Evolutionary conservation across 148 eudicot species (phyloP).

Genomic region (Rheum nobile): DNA sequence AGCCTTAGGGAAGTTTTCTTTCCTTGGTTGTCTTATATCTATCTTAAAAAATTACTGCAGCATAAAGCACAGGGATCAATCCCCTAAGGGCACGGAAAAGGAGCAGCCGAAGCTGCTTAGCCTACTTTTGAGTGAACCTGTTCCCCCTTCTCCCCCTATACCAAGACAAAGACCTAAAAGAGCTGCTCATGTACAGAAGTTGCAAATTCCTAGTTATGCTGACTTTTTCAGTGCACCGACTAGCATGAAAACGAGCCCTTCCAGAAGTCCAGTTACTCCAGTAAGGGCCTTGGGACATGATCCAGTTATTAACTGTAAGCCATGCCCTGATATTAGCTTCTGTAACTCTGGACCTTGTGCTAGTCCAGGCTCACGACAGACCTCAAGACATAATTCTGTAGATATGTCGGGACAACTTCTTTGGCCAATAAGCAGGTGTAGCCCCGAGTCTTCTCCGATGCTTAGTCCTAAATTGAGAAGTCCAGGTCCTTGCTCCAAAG

Average conservation of each 20-base stretch:
- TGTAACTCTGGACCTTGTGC: slow-evolving; percentile 13
- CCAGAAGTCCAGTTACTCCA: slow-evolving; percentile 29
- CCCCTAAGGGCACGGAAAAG: slow-evolving; percentile 3
- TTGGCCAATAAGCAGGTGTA: slow-evolving; percentile 35
- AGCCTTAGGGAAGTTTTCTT: background rate
- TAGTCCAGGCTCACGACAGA: slow-evolving; percentile 28
- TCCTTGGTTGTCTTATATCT: background rate
- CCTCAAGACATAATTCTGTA: slow-evolving; percentile 26
- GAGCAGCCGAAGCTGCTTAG: slow-evolving; percentile 16
- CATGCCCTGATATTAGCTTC: slow-evolving; percentile 9
- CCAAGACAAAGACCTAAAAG: slow-evolving; percentile 11
- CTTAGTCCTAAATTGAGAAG: slow-evolving; percentile 34
- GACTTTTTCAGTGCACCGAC: slow-evolving; percentile 25
- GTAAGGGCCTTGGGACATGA: slow-evolving; percentile 13
- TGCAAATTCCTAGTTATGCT: slow-evolving; percentile 21
- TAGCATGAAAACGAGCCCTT: slow-evolving; percentile 29
- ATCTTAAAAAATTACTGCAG: slow-evolving; percentile 12
- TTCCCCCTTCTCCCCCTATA: slow-evolving; percentile 15
- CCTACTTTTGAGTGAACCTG: slow-evolving; percentile 11
- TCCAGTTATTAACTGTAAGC: slow-evolving; percentile 9
- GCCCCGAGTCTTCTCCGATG: slow-evolving; percentile 30
- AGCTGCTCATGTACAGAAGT: slow-evolving; percentile 15
- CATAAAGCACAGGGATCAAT: slow-evolving; percentile 15
- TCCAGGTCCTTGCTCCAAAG: slow-evolving; percentile 31
- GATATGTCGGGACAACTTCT: slow-evolving; percentile 20